Evolutionary conservation across 179 eudicot species (phyloP).

Genomic region (Vitellaria paradoxa): DNA sequence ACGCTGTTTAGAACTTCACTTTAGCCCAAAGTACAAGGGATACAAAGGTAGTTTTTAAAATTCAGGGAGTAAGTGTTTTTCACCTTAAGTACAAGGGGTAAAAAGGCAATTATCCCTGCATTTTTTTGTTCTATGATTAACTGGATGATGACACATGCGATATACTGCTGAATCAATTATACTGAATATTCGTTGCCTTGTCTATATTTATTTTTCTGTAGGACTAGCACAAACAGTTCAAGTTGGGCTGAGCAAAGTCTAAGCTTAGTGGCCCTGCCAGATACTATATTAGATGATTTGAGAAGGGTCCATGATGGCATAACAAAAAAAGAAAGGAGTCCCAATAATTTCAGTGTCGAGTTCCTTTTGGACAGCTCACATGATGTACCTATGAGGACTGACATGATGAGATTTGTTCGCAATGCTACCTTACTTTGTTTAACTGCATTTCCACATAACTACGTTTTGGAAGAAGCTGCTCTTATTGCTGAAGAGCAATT

Average conservation of each 20-base stretch:
- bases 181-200: not conserved
- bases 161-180: not conserved
- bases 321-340: conserved; percentile 24
- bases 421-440: conserved; percentile 73
- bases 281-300: conserved; percentile 45
- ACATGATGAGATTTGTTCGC: conserved; percentile 76
- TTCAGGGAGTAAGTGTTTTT: too few species aligned
- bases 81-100: too few species aligned
- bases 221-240: conserved; percentile 83
- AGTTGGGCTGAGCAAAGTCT: conserved; percentile 72
- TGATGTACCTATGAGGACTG: conserved; percentile 42
- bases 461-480: conserved; percentile 76
- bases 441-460: conserved; percentile 65
- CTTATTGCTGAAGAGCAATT: conserved; percentile 83
- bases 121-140: not conserved
- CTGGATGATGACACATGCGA: not conserved
- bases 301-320: conserved; percentile 40
- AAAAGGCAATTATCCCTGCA: too few species aligned
- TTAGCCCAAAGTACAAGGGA: too few species aligned
- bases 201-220: conserved; percentile 26
- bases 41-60: too few species aligned
- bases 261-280: conserved; percentile 54
- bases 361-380: conserved; percentile 38
- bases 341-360: conserved; percentile 46
- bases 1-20: too few species aligned